Percentiles rank a stretch among this genome's conserved stretches.
Conservation (phyloP, 805 yeast species). For the Naumovozyma baii region DNA sequence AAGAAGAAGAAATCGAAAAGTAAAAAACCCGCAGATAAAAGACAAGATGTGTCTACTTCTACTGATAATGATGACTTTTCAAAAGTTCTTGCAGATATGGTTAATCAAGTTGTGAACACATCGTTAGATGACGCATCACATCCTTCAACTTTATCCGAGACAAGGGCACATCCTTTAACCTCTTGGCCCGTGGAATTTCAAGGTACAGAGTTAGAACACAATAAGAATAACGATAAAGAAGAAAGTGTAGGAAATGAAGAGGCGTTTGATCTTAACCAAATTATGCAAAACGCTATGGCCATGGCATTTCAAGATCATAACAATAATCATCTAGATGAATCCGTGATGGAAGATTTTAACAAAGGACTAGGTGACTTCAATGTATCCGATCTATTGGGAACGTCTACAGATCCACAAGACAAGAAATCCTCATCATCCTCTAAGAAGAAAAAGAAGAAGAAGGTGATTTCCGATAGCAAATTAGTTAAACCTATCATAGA, state of each 20-base stretch:
- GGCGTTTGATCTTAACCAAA: slow-evolving; percentile 58
- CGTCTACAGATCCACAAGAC: slow-evolving; percentile 12
- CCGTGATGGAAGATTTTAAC: slow-evolving; percentile 23
- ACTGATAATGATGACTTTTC: slow-evolving; percentile 33
- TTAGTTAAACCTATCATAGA: background rate
- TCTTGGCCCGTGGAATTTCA: background rate
- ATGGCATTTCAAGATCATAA: slow-evolving; percentile 55
- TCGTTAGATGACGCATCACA: slow-evolving; percentile 8
- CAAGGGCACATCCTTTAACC: background rate
- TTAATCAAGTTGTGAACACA: slow-evolving; percentile 43
- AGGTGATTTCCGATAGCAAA: background rate
- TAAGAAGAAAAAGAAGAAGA: slow-evolving; percentile 6
- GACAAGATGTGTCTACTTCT: background rate
- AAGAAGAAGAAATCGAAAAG: slow-evolving; percentile 17
- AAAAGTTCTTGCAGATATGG: slow-evolving; percentile 47
- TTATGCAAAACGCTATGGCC: slow-evolving; percentile 66
- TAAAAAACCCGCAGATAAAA: slow-evolving; percentile 11
- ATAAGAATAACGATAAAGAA: background rate
- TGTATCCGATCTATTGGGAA: slow-evolving; percentile 11
- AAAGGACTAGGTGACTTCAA: slow-evolving; percentile 18
- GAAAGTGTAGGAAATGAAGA: slow-evolving; percentile 26
- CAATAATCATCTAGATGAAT: slow-evolving; percentile 11
- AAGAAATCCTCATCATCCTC: slow-evolving; percentile 14
- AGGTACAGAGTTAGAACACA: no score
- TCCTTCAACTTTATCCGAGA: background rate